Evolutionary conservation across 352 stramenopile genomes (phyloP).

Genomic region (Phytophthora nicotianae): DNA sequence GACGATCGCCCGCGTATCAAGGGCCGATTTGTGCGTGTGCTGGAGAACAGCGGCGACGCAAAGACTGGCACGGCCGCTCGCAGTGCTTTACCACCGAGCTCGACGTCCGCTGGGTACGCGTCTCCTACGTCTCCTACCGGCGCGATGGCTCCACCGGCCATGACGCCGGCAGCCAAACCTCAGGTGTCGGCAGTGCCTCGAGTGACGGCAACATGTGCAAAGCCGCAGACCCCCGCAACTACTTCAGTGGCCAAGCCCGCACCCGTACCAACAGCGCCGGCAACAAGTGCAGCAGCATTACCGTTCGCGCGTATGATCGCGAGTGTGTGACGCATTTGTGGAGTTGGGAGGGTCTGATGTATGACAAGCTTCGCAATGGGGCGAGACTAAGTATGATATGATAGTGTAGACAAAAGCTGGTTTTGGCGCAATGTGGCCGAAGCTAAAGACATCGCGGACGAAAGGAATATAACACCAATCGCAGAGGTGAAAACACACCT

Average conservation of each 20-base stretch:
- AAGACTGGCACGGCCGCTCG: constrained; percentile 46
- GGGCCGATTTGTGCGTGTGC: constrained; percentile 91
- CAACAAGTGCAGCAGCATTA: constrained; percentile 28
- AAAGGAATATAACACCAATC: constrained; percentile 36
- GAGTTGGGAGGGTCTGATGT: constrained; percentile 20
- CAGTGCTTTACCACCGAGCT: constrained; percentile 19
- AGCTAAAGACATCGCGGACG: constrained; percentile 28
- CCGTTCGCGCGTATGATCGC: constrained; percentile 47
- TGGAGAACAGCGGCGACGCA: constrained; percentile 57
- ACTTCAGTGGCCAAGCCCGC: constrained; percentile 17
- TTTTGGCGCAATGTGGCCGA: constrained; percentile 30
- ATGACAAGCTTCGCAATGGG: constrained; percentile 33
- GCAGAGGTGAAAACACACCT: constrained; percentile 30
- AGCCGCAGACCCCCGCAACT: constrained; percentile 12
- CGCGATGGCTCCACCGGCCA: constrained; percentile 20
- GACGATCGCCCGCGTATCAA: constrained; percentile 95
- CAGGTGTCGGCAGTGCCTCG: constrained; percentile 13
- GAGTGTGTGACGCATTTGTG: constrained; percentile 38
- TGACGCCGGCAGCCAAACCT: constrained; percentile 19
- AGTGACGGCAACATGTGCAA: constrained; percentile 20
- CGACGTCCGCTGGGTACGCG: constrained; percentile 26
- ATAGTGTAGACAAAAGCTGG: constrained; percentile 46
- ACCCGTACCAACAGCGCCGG: constrained; percentile 17
- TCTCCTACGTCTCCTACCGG: constrained; percentile 36
- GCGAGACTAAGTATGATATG: constrained; percentile 48